Evolutionary conservation across 1,284 basidiomycete genomes (phyloP), one percentile per base, ranked within the genome.

Genomic region (Cutaneotrichosporon cutaneum): DNA sequence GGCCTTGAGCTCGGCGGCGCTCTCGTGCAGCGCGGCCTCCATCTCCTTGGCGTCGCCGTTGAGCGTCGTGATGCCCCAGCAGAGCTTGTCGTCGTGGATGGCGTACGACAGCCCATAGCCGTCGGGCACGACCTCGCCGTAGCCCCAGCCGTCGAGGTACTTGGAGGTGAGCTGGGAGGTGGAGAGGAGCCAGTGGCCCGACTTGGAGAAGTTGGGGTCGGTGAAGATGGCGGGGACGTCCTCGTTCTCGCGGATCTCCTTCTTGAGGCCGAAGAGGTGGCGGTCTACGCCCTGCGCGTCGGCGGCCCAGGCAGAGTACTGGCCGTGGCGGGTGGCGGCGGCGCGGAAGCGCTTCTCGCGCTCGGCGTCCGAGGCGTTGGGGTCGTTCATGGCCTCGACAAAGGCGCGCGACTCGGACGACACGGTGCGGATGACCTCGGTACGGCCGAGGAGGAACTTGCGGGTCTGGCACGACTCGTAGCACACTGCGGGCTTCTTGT

Each of bases 401-500:
- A 91, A 99, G 42, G 85, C 88, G 72, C 89, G 88, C 72, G 86
- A 88, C 82, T 99, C 92, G 63, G 85, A 85, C 65, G 89, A 91
- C 35, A 88, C 88, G 63, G 87, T 86, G 22, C 95, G 85, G 72
- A 98, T 97, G 47, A 96, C 94, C 82, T 99, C 95, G 24, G 95
- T 99, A 59, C 95, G 84, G 0, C 95, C 95, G 14, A 85, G 84
- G 77, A 92, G 87, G 83, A 87, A 99, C 79, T 94, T 94, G 48
- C 95, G 85, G 60, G 95, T 99, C 82, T 98, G 94, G 16, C 89
- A 88, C 65, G 89, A 90, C 83, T 98, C 95, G 81, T 98, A 99
- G 58, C 91, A 91, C 45, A 93, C 88, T 4, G 86, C 90, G 6
- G 90, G 87, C 24, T 90, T 85, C 26, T 85, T 84, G 72, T 84